A percentile compares a stretch with the other conserved stretches of the same genome.
Evolutionary conservation across 1,284 basidiomycete species (phyloP).

Genomic region (Leccinum olivaceoglutinosum): DNA sequence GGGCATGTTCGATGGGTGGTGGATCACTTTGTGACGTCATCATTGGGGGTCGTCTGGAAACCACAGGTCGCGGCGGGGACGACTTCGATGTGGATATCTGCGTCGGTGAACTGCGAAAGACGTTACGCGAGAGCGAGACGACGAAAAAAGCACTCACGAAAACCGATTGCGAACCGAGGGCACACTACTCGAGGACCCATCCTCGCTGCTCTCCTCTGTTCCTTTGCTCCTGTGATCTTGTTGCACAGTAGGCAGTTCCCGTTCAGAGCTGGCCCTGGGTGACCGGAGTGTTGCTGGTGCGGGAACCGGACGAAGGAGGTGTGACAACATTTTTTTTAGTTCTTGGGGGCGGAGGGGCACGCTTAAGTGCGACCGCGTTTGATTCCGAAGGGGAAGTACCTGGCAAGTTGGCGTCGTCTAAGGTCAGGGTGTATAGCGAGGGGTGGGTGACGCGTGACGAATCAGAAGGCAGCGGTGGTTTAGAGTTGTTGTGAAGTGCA

Average conservation of each 20-base stretch:
- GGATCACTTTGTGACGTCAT: slow-evolving; percentile 22
- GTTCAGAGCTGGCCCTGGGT: slow-evolving; percentile 20
- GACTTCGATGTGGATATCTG: neutral
- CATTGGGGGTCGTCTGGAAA: slow-evolving; percentile 16
- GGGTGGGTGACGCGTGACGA: slow-evolving; percentile 22
- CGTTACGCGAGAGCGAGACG: neutral
- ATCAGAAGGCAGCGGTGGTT: slow-evolving; percentile 21
- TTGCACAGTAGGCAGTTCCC: slow-evolving; percentile 14
- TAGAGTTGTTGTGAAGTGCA: slow-evolving; percentile 19
- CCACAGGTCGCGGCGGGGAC: slow-evolving; percentile 16
- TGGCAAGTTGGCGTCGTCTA: no score
- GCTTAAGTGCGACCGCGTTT: slow-evolving; percentile 32
- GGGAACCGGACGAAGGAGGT: slow-evolving; percentile 42
- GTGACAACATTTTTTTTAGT: slow-evolving; percentile 36
- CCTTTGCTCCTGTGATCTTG: slow-evolving; percentile 23
- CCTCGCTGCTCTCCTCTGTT: slow-evolving; percentile 15
- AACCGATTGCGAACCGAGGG: slow-evolving; percentile 45
- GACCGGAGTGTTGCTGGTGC: slow-evolving; percentile 28
- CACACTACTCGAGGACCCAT: slow-evolving; percentile 29
- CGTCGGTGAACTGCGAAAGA: slow-evolving; percentile 11
- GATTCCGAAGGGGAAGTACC: no score
- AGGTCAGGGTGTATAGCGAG: slow-evolving; percentile 37
- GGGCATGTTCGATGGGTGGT: slow-evolving; percentile 6
- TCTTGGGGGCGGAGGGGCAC: slow-evolving; percentile 54
- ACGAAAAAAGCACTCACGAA: slow-evolving; percentile 39